phyloP scores from a whole-genome alignment of 2,329 filamentous ascomycete species.

The Microcera coccophila region DNA sequence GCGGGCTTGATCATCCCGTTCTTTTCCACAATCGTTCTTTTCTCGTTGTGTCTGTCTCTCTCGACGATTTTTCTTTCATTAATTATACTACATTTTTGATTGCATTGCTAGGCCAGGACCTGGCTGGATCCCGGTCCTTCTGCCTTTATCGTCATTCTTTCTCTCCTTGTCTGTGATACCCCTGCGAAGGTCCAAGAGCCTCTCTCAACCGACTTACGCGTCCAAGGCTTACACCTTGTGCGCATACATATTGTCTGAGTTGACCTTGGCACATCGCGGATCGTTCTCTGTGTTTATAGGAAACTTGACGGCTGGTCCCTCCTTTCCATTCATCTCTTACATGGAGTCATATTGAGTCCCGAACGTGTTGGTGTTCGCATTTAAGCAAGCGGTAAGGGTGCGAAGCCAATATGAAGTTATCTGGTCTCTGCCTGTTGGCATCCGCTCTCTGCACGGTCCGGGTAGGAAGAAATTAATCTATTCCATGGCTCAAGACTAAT shows the following conservation, averaged over 20 bases:
- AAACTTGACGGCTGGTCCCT: too few relatives aligned
- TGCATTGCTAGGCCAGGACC: conserved; percentile 18
- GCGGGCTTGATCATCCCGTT: conserved; percentile 17
- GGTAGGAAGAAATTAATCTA: not conserved
- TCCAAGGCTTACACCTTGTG: too few relatives aligned
- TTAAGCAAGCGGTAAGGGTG: too few relatives aligned
- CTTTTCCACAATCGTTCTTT: conserved; percentile 8
- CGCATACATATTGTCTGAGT: too few relatives aligned
- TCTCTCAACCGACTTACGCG: too few relatives aligned
- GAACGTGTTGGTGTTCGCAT: too few relatives aligned
- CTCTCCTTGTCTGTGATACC: too few relatives aligned
- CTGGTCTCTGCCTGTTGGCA: not conserved
- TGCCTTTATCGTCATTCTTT: conserved; percentile 1
- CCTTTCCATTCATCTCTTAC: too few relatives aligned
- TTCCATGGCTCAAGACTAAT: not conserved
- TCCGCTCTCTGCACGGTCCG: not conserved
- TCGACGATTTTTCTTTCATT: conserved; percentile 8
- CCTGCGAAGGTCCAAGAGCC: too few relatives aligned
- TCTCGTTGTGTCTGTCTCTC: conserved; percentile 3
- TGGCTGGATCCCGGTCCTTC: conserved; percentile 7
- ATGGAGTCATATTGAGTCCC: too few relatives aligned
- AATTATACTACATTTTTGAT: conserved; percentile 10
- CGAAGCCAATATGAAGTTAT: not conserved
- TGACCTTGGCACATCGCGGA: too few relatives aligned
- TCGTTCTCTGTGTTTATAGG: too few relatives aligned